Conservation (phyloP, 2,329 filamentous ascomycete genomes). For the Ascochyta viciae-villosae region DNA sequence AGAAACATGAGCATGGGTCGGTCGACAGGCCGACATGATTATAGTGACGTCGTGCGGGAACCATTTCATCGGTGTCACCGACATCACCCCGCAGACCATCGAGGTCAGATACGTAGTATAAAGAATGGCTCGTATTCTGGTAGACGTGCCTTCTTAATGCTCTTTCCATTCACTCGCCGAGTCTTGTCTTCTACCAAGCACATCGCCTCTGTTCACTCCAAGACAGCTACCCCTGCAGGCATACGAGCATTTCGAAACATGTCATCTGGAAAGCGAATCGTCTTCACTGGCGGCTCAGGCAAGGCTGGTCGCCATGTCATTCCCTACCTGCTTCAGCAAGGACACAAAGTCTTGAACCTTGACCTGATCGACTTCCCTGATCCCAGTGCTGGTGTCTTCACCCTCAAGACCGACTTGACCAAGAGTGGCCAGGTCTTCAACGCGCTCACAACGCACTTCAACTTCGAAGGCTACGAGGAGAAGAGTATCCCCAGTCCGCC, state of each 20-base stretch:
- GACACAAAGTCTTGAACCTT: slow-evolving; percentile 63
- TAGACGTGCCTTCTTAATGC: background rate
- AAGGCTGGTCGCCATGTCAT: slow-evolving; percentile 63
- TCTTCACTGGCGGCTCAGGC: slow-evolving; percentile 58
- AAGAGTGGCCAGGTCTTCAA: slow-evolving; percentile 64
- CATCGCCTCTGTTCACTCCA: background rate
- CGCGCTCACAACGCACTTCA: slow-evolving; percentile 62
- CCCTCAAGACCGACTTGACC: slow-evolving; percentile 63
- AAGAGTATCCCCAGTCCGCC: slow-evolving; percentile 55
- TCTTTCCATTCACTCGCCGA: slow-evolving; percentile 1
- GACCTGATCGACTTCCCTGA: slow-evolving; percentile 58
- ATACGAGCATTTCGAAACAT: slow-evolving; percentile 20
- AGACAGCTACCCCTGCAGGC: background rate
- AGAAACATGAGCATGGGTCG: slow-evolving; percentile 16
- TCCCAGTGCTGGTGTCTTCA: slow-evolving; percentile 56
- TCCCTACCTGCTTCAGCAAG: slow-evolving; percentile 58
- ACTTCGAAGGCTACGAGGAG: slow-evolving; percentile 58
- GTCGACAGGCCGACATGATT: slow-evolving; percentile 13
- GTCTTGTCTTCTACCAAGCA: background rate
- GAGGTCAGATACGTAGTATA: background rate
- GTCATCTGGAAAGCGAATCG: slow-evolving; percentile 51
- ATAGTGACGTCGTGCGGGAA: slow-evolving; percentile 27
- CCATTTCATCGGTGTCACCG: background rate
- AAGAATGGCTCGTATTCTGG: slow-evolving; percentile 1
- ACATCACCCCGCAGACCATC: slow-evolving; percentile 10